Conservation (phyloP, 2,329 filamentous ascomycete species). For the Exophiala lecanii-corni region DNA sequence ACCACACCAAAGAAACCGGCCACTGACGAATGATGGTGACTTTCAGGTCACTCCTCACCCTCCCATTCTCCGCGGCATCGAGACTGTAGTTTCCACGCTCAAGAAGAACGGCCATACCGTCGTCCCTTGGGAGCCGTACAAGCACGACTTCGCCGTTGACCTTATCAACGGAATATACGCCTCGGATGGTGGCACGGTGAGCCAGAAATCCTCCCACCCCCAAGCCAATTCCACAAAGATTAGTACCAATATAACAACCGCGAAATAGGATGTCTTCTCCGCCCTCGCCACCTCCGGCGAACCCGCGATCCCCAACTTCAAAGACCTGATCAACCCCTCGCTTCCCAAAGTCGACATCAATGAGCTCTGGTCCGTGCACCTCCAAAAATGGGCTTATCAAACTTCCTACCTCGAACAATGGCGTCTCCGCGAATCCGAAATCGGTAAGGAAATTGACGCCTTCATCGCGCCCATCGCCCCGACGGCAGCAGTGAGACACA, state of each 20-base stretch:
- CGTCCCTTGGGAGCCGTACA: constrained; percentile 29
- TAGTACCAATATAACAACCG: constrained; percentile 1
- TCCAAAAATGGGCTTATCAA: constrained; percentile 34
- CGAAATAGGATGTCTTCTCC: constrained; percentile 39
- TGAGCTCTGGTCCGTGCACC: constrained; percentile 29
- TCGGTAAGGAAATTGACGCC: constrained; percentile 49
- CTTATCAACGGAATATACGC: constrained; percentile 38
- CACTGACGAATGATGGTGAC: constrained; percentile 17
- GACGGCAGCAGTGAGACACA: constrained; percentile 33
- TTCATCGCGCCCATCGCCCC: constrained; percentile 39
- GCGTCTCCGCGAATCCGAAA: constrained; percentile 30
- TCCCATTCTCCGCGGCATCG: constrained; percentile 33
- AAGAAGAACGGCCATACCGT: constrained; percentile 33
- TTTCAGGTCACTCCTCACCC: constrained; percentile 35
- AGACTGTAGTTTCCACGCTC: constrained; percentile 28
- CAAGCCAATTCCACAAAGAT: not conserved
- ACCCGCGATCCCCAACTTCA: constrained; percentile 41
- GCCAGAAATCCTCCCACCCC: constrained; percentile 31
- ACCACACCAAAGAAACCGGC: not conserved
- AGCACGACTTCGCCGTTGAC: constrained; percentile 33
- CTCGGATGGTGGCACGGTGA: constrained; percentile 46
- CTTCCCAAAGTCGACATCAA: constrained; percentile 27
- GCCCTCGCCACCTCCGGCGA: constrained; percentile 54
- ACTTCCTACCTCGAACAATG: constrained; percentile 33
- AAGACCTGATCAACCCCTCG: constrained; percentile 25